phyloP scores from a whole-genome alignment of 192 early-diverging fungal species.

The Umbelopsis sp. region DNA sequence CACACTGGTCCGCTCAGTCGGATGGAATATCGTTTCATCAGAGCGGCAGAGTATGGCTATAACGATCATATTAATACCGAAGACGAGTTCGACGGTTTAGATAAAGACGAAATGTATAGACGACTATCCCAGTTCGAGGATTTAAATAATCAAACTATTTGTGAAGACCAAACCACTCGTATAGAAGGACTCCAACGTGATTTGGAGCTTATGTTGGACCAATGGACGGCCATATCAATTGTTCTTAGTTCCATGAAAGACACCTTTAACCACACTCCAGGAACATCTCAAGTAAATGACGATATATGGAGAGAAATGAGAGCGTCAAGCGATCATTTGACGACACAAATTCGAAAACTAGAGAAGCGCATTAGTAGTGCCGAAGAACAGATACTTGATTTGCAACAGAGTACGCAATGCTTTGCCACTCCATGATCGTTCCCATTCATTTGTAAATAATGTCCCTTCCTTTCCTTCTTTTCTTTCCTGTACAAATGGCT shows the following conservation, averaged over 20 bases:
- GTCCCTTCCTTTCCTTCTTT: neutral
- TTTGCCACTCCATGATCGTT: neutral
- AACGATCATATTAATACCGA: neutral
- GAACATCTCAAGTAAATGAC: neutral
- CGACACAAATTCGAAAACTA: conserved; percentile 10
- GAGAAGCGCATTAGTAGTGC: neutral
- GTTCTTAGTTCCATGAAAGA: neutral
- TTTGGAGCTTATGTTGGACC: neutral
- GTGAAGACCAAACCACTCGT: neutral
- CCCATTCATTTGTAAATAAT: neutral
- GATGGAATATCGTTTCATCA: conserved; percentile 7
- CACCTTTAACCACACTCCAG: neutral
- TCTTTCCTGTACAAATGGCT: neutral
- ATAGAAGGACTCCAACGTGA: neutral
- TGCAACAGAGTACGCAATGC: neutral
- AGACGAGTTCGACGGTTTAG: neutral
- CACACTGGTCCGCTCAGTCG: neutral
- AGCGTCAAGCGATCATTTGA: neutral
- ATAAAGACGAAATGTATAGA: neutral
- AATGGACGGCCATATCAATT: conserved; percentile 3
- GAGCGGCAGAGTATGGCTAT: neutral
- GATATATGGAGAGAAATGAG: conserved; percentile 5
- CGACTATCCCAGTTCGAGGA: conserved; percentile 3
- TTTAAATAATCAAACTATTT: neutral
- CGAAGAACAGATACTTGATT: neutral